These are phyloP conservation scores for Nitzschia palea DNA, from an alignment of 108 stramenopile species.

Conservation along the genomic window DNA sequence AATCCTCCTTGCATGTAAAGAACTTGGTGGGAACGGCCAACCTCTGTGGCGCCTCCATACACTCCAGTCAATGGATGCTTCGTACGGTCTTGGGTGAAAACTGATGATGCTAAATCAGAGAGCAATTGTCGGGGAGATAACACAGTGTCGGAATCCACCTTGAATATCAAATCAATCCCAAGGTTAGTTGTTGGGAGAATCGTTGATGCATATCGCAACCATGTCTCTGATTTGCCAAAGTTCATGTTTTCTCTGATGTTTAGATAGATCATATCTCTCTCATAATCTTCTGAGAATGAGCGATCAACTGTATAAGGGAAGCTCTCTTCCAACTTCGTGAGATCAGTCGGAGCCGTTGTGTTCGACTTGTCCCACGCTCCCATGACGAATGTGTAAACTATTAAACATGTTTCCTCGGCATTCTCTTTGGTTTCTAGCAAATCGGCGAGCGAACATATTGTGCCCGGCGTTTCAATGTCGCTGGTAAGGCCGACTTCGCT, in stretches of 20 bases:
- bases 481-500: neutral
- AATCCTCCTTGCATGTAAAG: constrained; percentile 9
- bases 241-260: neutral
- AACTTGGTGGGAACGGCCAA: neutral
- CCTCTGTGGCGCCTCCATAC: neutral
- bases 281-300: neutral
- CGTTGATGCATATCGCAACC: constrained; percentile 21
- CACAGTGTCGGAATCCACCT: constrained; percentile 24
- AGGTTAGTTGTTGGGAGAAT: constrained; percentile 1
- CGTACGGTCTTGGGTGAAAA: neutral
- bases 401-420: neutral
- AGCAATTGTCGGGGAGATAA: constrained; percentile 11
- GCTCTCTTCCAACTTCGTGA: neutral
- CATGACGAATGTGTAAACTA: constrained; percentile 4
- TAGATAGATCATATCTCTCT: neutral
- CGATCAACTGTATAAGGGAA: neutral
- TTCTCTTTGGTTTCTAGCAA: neutral
- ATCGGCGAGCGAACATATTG: neutral
- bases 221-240: neutral
- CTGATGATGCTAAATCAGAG: neutral
- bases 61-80: neutral
- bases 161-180: constrained; percentile 18
- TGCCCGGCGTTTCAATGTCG: too few species aligned
- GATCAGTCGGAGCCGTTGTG: neutral
- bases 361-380: neutral